Evolutionary conservation across 2,329 filamentous ascomycete genomes (phyloP).

Genomic region (Coniochaeta hoffmannii): DNA sequence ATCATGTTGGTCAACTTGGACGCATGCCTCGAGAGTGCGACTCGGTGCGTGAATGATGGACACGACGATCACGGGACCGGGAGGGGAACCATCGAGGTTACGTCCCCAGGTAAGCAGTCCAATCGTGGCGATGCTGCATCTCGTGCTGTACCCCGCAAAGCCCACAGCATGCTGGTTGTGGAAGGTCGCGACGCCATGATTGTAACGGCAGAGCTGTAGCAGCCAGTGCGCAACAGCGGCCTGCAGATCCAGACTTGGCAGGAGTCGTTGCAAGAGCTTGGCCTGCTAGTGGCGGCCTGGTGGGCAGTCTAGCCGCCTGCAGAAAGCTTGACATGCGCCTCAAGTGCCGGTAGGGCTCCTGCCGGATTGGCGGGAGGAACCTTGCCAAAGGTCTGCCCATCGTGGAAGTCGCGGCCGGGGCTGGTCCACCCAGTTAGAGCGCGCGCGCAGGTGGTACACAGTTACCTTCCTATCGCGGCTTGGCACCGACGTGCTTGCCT

Average conservation of each 20-base stretch:
- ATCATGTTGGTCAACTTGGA: background rate
- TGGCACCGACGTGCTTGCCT: background rate
- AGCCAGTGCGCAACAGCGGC: background rate
- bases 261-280: background rate
- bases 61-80: background rate
- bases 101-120: background rate
- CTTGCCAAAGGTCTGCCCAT: background rate
- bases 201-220: background rate
- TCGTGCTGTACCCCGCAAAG: background rate
- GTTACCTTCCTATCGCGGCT: constrained; percentile 3
- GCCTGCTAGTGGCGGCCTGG: background rate
- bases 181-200: background rate
- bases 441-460: background rate
- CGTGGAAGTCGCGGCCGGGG: background rate
- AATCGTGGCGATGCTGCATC: background rate
- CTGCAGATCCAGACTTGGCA: background rate
- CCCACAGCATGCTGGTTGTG: background rate
- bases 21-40: background rate
- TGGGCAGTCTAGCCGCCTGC: background rate
- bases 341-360: background rate
- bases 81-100: background rate
- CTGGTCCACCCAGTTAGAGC: background rate
- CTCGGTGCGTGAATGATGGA: background rate
- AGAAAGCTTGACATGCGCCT: background rate
- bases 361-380: background rate